These are phyloP conservation scores for Metarhizium guizhouense DNA, from an alignment of 2,329 filamentous ascomycete genomes.

Conservation along the genomic window DNA sequence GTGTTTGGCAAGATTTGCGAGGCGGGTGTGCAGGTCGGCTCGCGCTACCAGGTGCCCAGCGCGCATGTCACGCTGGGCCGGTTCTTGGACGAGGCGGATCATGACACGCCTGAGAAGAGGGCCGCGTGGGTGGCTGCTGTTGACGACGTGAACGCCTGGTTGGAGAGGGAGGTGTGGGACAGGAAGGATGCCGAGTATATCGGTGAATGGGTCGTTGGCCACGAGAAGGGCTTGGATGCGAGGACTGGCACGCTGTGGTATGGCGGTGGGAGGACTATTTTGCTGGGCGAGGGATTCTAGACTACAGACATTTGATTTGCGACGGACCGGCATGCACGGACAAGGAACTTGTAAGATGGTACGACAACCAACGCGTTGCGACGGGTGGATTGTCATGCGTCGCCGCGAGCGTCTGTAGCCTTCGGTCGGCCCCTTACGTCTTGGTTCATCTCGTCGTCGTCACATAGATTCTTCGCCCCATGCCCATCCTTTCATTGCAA, in stretches of 20 bases:
- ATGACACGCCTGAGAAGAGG: constrained; percentile 49
- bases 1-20: constrained; percentile 53
- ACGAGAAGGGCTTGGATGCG: constrained; percentile 72
- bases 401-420: too few relatives aligned
- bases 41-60: constrained; percentile 80
- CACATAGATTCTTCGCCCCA: neutral
- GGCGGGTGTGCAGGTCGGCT: constrained; percentile 61
- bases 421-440: too few relatives aligned
- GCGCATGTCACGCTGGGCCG: constrained; percentile 83
- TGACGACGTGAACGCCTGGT: constrained; percentile 68
- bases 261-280: constrained; percentile 66
- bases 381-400: too few relatives aligned
- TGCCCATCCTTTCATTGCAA: neutral
- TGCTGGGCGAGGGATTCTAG: constrained; percentile 52
- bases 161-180: constrained; percentile 64
- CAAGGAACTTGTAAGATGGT: too few relatives aligned
- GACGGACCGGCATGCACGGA: neutral
- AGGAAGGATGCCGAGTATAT: constrained; percentile 31
- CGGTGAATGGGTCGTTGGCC: constrained; percentile 80
- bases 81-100: constrained; percentile 62
- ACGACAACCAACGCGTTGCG: too few relatives aligned
- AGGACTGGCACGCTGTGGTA: constrained; percentile 78
- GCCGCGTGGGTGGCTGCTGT: constrained; percentile 58
- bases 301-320: neutral
- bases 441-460: neutral